A percentile compares a stretch with the other conserved stretches of the same genome.
phyloP scores from a whole-genome alignment of 148 eudicot species.

The Vaccinium darrowii region DNA sequence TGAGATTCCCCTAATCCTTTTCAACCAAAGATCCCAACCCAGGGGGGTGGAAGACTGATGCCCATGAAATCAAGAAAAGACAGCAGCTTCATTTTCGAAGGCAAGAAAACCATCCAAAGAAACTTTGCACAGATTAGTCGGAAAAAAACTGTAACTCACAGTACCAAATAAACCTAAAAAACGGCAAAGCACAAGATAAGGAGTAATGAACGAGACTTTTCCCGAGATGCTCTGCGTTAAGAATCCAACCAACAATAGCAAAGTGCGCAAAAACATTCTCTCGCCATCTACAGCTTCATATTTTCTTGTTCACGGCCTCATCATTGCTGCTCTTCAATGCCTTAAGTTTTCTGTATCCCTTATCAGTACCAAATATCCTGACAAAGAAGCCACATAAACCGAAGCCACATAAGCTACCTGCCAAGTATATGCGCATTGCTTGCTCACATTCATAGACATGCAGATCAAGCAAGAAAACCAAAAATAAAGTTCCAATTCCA shows the following conservation, averaged over 20 bases:
- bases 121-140: background rate
- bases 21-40: background rate
- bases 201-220: background rate
- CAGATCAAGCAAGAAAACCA: background rate
- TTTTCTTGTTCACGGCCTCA: slow-evolving; percentile 39
- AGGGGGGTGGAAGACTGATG: background rate
- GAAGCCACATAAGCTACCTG: background rate
- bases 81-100: slow-evolving; percentile 6
- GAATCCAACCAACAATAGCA: background rate
- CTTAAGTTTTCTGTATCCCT: slow-evolving; percentile 75
- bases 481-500: background rate
- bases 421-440: background rate
- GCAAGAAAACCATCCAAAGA: background rate
- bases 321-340: slow-evolving; percentile 44
- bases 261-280: slow-evolving; percentile 20
- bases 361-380: slow-evolving; percentile 83
- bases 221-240: background rate
- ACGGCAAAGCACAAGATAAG: background rate
- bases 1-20: background rate
- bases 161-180: slow-evolving; percentile 8
- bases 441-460: background rate
- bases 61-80: background rate
- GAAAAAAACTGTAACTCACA: slow-evolving; percentile 7
- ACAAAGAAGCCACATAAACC: slow-evolving; percentile 20
- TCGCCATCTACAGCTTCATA: slow-evolving; percentile 39